Conservation (phyloP, 2,329 filamentous ascomycete genomes). For the Cephalotrichum gorgonifer region DNA sequence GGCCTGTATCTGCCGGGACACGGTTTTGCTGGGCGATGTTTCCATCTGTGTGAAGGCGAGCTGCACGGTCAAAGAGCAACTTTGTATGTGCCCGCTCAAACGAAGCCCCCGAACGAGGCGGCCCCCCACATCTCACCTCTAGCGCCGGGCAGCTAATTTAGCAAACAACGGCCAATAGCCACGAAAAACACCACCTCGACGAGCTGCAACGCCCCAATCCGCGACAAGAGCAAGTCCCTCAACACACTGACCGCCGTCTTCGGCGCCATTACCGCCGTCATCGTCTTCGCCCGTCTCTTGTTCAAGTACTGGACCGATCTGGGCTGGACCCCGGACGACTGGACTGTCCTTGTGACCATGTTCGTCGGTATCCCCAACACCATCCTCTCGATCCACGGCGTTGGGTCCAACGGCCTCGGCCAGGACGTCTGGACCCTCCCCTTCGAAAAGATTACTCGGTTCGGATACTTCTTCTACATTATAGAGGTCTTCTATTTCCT, state of each 20-base stretch:
- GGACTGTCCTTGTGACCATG: slow-evolving; percentile 17
- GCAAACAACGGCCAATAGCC: slow-evolving; percentile 4
- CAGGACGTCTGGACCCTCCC: slow-evolving; percentile 34
- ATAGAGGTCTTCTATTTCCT: slow-evolving; percentile 30
- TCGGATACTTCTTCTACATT: slow-evolving; percentile 27
- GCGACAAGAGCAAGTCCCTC: slow-evolving; percentile 20
- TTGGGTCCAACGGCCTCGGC: slow-evolving; percentile 26
- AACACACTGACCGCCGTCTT: slow-evolving; percentile 18
- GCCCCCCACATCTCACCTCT: background rate
- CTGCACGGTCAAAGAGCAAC: slow-evolving; percentile 11
- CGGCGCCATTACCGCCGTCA: slow-evolving; percentile 21
- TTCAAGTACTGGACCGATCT: slow-evolving; percentile 21
- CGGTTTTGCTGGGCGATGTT: slow-evolving; percentile 10
- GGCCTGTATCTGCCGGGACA: slow-evolving; percentile 13
- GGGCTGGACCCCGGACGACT: slow-evolving; percentile 21
- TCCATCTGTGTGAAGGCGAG: slow-evolving; percentile 10
- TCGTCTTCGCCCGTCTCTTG: slow-evolving; percentile 25
- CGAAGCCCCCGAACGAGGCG: background rate
- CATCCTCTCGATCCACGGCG: slow-evolving; percentile 17
- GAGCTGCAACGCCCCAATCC: slow-evolving; percentile 13
- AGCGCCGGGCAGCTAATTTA: background rate
- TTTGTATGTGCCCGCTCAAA: slow-evolving; percentile 8
- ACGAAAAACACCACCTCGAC: slow-evolving; percentile 15
- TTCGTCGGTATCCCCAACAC: slow-evolving; percentile 17
- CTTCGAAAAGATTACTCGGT: slow-evolving; percentile 25